Conservation (phyloP, 371 early-diverging fungal species). For the Dinochytrium kinnereticum region DNA sequence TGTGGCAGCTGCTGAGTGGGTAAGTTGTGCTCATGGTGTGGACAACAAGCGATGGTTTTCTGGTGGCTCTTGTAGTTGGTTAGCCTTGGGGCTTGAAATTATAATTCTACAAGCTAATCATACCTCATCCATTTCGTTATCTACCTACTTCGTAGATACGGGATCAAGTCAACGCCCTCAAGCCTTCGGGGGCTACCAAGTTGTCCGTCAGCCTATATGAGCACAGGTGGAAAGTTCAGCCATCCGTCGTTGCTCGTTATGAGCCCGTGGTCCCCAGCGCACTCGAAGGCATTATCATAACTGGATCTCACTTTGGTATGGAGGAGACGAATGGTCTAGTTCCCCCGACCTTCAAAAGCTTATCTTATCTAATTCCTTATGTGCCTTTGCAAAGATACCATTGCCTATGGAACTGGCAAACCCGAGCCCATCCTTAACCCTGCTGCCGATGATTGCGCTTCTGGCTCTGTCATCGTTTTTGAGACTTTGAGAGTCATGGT, state of each 20-base stretch:
- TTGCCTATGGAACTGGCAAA: not conserved
- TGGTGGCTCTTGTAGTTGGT: too few relatives aligned
- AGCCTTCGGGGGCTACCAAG: not conserved
- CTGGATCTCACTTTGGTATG: conserved; percentile 1
- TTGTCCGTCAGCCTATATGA: conserved; percentile 27
- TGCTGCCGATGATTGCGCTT: conserved; percentile 38
- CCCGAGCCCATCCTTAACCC: conserved; percentile 26
- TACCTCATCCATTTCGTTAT: not conserved
- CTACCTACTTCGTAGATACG: not conserved
- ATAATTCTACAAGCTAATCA: not conserved
- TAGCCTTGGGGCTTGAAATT: too few relatives aligned
- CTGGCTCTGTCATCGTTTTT: conserved; percentile 24
- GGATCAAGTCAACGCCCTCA: not conserved
- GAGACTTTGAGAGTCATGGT: not conserved
- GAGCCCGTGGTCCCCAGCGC: conserved; percentile 18
- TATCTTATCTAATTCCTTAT: too few relatives aligned
- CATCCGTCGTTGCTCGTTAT: conserved; percentile 38
- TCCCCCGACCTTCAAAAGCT: too few relatives aligned
- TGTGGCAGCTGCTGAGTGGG: conserved; percentile 36
- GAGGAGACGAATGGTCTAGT: too few relatives aligned
- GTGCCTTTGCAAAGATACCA: too few relatives aligned
- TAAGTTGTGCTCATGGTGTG: too few relatives aligned
- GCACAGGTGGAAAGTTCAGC: conserved; percentile 30
- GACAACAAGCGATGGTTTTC: too few relatives aligned
- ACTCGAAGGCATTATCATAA: conserved; percentile 2